A percentile compares a stretch with the other conserved stretches of the same genome.
Conservation (phyloP, 352 stramenopile genomes). For the Pythium phragmitis region DNA sequence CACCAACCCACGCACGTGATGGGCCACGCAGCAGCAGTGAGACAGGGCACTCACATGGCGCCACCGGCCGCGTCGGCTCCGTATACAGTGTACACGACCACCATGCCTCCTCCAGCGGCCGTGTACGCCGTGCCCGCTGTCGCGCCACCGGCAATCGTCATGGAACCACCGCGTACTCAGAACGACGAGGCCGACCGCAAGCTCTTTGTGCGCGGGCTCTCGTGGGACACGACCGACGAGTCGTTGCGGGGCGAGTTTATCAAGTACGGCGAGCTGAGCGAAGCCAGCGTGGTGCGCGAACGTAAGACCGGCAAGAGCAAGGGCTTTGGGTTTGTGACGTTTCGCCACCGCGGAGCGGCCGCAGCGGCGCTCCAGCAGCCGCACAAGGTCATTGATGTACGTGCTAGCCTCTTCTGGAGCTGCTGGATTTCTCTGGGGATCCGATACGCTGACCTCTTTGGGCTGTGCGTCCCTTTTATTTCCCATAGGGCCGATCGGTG, state of each 20-base stretch:
- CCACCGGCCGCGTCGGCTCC: slow-evolving; percentile 3
- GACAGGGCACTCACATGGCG: neutral
- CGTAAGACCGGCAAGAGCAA: slow-evolving; percentile 60
- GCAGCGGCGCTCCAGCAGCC: slow-evolving; percentile 54
- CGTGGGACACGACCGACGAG: slow-evolving; percentile 54
- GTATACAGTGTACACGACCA: slow-evolving; percentile 32
- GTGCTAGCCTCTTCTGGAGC: slow-evolving; percentile 4
- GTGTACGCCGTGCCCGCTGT: slow-evolving; percentile 36
- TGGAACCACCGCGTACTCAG: slow-evolving; percentile 18
- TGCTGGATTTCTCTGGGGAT: neutral
- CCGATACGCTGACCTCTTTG: neutral
- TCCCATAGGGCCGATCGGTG: slow-evolving; percentile 45
- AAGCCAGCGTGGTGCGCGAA: slow-evolving; percentile 46
- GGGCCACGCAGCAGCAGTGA: neutral
- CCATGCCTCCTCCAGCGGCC: slow-evolving; percentile 7
- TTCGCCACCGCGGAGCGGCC: slow-evolving; percentile 41
- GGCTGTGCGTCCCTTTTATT: neutral
- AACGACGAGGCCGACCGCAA: slow-evolving; percentile 52
- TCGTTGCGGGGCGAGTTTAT: slow-evolving; percentile 54
- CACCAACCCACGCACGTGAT: neutral
- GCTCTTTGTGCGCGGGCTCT: slow-evolving; percentile 59
- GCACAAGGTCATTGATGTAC: slow-evolving; percentile 66
- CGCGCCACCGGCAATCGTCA: slow-evolving; percentile 18
- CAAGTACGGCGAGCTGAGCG: slow-evolving; percentile 64
- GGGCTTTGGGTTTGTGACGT: slow-evolving; percentile 73